Percentiles rank a stretch among this genome's conserved stretches.
Evolutionary conservation across 768 basidiomycete species (phyloP).

Genomic region (Mrakia gelida): DNA sequence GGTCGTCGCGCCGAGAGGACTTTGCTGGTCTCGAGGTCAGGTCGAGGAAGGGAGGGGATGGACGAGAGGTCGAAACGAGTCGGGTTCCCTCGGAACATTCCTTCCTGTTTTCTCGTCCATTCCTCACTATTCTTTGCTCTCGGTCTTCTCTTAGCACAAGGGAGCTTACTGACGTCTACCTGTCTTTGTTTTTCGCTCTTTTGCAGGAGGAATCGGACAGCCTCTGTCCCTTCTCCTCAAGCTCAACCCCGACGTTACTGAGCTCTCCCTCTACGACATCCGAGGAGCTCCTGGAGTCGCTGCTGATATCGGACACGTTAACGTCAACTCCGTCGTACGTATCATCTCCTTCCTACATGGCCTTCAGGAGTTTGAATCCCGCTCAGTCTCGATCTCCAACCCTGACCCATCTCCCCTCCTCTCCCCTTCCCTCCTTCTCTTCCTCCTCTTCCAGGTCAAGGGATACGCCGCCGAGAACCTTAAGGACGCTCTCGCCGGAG

Average conservation of each 20-base stretch:
- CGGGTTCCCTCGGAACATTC: not conserved
- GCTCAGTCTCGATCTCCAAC: not conserved
- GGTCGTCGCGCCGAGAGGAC: too few relatives aligned
- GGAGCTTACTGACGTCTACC: not conserved
- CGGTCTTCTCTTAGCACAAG: not conserved
- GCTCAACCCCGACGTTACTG: slow-evolving; percentile 68
- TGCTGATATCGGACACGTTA: slow-evolving; percentile 88
- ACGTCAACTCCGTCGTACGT: slow-evolving; percentile 50
- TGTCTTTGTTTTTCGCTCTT: not conserved
- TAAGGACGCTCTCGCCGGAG: slow-evolving; percentile 74
- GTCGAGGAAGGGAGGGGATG: too few relatives aligned
- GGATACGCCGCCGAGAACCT: slow-evolving; percentile 48
- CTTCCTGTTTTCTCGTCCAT: not conserved
- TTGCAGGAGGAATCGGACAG: slow-evolving; percentile 88
- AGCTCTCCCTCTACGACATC: slow-evolving; percentile 92
- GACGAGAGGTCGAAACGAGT: too few relatives aligned
- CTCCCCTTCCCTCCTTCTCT: not conserved
- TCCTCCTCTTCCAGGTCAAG: slow-evolving; percentile 35
- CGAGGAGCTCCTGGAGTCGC: slow-evolving; percentile 83
- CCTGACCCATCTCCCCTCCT: not conserved
- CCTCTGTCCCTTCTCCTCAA: slow-evolving; percentile 90
- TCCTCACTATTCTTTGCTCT: too few relatives aligned
- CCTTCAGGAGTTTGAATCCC: not conserved
- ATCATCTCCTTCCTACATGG: not conserved
- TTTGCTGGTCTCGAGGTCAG: too few relatives aligned